A percentile compares a stretch with the other conserved stretches of the same genome.
phyloP scores from a whole-genome alignment of 345 rosid species.

The Mallotus nudiflorus region DNA sequence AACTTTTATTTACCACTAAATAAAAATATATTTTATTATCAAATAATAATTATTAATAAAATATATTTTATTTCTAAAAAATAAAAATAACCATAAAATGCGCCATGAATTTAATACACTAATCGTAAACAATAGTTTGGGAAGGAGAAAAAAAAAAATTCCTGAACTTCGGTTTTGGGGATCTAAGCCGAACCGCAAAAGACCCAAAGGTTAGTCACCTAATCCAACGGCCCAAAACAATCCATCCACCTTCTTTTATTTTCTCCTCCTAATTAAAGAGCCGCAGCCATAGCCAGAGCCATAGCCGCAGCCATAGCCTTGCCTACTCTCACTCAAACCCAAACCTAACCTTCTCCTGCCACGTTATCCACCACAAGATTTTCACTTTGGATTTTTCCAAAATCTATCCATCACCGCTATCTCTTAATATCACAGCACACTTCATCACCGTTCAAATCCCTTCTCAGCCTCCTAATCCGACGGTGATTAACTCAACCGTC shows the following conservation, averaged over 20 bases:
- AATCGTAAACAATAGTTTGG: too few species aligned
- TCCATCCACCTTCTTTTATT: not conserved
- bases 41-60: too few species aligned
- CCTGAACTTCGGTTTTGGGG: too few species aligned
- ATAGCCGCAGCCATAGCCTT: too few species aligned
- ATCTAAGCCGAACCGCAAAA: too few species aligned
- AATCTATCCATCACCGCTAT: not conserved
- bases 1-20: too few species aligned
- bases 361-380: conserved; percentile 15
- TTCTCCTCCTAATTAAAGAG: conserved; percentile 16
- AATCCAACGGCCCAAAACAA: conserved; percentile 23
- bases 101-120: too few species aligned
- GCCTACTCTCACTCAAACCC: conserved; percentile 10
- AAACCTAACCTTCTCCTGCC: not conserved
- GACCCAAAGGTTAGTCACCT: not conserved
- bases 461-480: not conserved
- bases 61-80: too few species aligned
- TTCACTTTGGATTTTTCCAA: not conserved
- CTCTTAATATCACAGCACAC: conserved; percentile 8
- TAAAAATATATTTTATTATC: too few species aligned
- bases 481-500: not conserved
- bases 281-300: too few species aligned
- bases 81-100: too few species aligned
- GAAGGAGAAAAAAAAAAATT: too few species aligned
- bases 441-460: not conserved